Percentiles rank a stretch among this genome's conserved stretches.
Conservation (phyloP, 1,284 basidiomycete species). For the Flammula alnicola region DNA sequence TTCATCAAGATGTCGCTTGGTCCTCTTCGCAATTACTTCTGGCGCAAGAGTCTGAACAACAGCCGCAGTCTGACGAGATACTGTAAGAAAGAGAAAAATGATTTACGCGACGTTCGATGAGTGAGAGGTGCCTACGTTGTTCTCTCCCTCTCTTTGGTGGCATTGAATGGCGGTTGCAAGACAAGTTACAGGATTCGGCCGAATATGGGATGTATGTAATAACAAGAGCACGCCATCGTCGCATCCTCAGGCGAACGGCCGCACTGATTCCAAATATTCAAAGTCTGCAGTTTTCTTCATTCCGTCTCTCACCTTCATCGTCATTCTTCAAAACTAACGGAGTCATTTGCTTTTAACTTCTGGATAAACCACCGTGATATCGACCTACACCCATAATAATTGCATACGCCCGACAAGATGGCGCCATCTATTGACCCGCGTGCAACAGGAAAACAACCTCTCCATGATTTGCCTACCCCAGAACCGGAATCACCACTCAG, state of each 20-base stretch:
- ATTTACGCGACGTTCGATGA: slow-evolving; percentile 1
- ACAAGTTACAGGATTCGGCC: slow-evolving; percentile 29
- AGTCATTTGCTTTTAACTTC: too few species aligned
- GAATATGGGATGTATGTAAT: slow-evolving; percentile 19
- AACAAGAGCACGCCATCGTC: slow-evolving; percentile 42
- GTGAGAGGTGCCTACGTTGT: slow-evolving; percentile 39
- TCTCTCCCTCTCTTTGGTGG: slow-evolving; percentile 51
- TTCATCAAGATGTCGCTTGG: slow-evolving; percentile 77
- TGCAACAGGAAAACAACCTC: slow-evolving; percentile 27
- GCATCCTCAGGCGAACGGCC: too few species aligned
- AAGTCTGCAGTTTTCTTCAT: too few species aligned
- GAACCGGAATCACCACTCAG: slow-evolving; percentile 75
- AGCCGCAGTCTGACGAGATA: slow-evolving; percentile 48
- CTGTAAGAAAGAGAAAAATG: slow-evolving; percentile 31
- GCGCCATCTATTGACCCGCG: slow-evolving; percentile 33
- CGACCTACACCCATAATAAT: too few species aligned
- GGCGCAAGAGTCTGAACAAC: slow-evolving; percentile 55
- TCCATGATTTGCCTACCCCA: slow-evolving; percentile 62
- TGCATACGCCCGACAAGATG: slow-evolving; percentile 24
- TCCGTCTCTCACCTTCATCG: slow-evolving; percentile 11
- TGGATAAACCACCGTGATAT: too few species aligned
- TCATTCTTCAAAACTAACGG: too few species aligned
- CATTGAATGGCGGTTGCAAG: slow-evolving; percentile 39
- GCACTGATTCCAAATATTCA: slow-evolving; percentile 12
- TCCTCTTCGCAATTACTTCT: slow-evolving; percentile 75